A percentile compares a stretch with the other conserved stretches of the same genome.
Conservation (phyloP, 1,139 yeast genomes). For the Hemisphaericaspora lyxosophila region DNA sequence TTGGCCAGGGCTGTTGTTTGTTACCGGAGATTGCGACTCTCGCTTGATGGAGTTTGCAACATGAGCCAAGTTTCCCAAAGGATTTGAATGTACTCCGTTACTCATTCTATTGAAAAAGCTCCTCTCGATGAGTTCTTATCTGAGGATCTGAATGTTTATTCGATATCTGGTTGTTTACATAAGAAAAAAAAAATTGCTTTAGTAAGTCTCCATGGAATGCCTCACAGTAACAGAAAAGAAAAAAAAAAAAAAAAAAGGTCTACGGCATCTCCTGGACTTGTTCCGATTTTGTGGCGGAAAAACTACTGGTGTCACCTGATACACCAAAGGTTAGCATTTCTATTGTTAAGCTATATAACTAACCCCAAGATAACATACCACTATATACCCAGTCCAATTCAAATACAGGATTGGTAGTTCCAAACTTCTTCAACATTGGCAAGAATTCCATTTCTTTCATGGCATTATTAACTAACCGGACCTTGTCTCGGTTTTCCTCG, state of each 20-base stretch:
- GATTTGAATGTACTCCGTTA: slow-evolving; percentile 1
- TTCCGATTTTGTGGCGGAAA: background rate
- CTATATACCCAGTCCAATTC: slow-evolving; percentile 41
- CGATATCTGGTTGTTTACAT: background rate
- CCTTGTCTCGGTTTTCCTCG: slow-evolving; percentile 17
- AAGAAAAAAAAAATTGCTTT: background rate
- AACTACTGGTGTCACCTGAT: no score
- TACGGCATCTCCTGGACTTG: background rate
- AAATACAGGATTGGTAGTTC: slow-evolving; percentile 25
- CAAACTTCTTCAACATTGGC: slow-evolving; percentile 40
- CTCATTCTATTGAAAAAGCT: background rate
- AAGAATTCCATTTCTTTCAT: slow-evolving; percentile 21
- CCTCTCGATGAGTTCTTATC: no score
- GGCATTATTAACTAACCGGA: slow-evolving; percentile 26
- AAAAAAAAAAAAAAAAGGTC: background rate
- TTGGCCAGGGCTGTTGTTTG: slow-evolving; percentile 6
- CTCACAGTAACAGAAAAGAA: background rate
- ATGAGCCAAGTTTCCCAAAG: slow-evolving; percentile 44
- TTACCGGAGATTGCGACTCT: slow-evolving; percentile 29
- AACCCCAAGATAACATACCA: slow-evolving; percentile 34
- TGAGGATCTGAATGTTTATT: no score
- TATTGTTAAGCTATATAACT: no score
- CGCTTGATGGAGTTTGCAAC: slow-evolving; percentile 43
- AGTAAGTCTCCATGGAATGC: background rate
- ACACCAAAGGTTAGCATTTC: no score